Percentiles rank a stretch among this genome's conserved stretches.
Evolutionary conservation across 1,284 basidiomycete genomes (phyloP).

Genomic region (Cutaneotrichosporon dermatis): DNA sequence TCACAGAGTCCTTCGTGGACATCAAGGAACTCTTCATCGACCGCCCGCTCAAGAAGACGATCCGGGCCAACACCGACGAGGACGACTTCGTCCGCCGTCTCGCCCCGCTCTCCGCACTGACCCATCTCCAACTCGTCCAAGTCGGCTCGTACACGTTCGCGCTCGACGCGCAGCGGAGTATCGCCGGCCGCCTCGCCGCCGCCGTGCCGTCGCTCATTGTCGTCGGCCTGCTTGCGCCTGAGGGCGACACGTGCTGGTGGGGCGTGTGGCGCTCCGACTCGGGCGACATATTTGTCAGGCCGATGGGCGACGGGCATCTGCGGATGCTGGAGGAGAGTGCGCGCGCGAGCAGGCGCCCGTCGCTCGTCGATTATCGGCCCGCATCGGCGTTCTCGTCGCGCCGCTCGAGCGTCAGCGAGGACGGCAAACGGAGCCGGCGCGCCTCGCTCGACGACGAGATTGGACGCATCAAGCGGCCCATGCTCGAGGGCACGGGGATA

Average conservation of each 20-base stretch:
- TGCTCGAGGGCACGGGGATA: too few species aligned
- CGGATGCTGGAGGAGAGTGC: conserved; percentile 2
- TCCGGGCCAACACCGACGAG: conserved; percentile 20
- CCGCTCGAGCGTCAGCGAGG: not conserved
- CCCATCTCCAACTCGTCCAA: conserved; percentile 37
- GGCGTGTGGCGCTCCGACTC: conserved; percentile 31
- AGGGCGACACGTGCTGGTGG: conserved; percentile 41
- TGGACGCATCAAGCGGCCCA: too few species aligned
- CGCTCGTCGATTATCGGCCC: not conserved
- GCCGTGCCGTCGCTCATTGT: conserved; percentile 29
- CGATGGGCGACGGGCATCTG: conserved; percentile 6
- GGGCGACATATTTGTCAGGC: not conserved
- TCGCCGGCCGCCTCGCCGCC: conserved; percentile 24
- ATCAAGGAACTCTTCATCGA: conserved; percentile 45
- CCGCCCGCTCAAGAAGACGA: conserved; percentile 34
- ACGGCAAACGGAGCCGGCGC: not conserved
- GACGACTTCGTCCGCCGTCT: conserved; percentile 34
- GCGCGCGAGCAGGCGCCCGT: not conserved
- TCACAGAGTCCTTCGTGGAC: conserved; percentile 30
- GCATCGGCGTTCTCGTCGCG: not conserved
- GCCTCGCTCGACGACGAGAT: not conserved
- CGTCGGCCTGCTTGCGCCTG: conserved; percentile 35
- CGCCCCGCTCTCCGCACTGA: conserved; percentile 25
- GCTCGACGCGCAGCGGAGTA: conserved; percentile 18
- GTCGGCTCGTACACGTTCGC: conserved; percentile 41